Conservation (phyloP, 23 red algal species). For the Gracilaria caudata region DNA sequence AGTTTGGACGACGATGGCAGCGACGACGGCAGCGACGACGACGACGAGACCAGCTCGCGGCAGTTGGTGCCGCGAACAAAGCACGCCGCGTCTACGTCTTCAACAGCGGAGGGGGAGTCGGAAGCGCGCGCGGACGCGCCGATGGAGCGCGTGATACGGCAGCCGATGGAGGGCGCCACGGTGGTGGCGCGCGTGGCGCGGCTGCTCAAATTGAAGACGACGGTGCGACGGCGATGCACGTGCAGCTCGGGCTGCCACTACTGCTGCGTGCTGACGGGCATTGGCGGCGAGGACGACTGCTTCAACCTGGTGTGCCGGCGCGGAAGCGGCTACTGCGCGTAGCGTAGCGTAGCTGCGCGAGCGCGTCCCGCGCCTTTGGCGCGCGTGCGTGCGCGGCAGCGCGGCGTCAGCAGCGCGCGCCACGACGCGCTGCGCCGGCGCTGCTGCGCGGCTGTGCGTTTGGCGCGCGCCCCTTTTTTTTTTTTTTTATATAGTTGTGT, state of each 20-base stretch:
- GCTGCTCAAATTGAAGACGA: background rate
- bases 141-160: background rate
- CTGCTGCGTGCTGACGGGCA: conserved; percentile 17
- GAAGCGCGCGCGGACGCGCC: background rate
- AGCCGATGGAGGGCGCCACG: background rate
- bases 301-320: background rate
- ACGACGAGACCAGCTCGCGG: background rate
- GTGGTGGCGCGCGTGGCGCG: conserved; percentile 10
- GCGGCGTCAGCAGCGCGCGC: conserved; percentile 11
- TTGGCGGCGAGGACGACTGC: conserved; percentile 6
- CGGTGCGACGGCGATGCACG: background rate
- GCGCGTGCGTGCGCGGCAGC: background rate
- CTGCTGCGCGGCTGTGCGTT: no score
- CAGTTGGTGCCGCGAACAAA: background rate
- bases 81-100: background rate
- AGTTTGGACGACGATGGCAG: background rate
- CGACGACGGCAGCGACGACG: background rate
- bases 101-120: background rate
- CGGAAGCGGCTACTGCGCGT: conserved; percentile 4
- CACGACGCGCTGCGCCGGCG: conserved; percentile 4
- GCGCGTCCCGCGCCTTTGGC: background rate
- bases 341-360: background rate
- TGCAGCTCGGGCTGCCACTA: conserved; percentile 6
- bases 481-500: no score
- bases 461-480: no score